Base-by-base conservation (phyloP, 2,329 filamentous ascomycete genomes). In the Penicillium aurantiogriseum region DNA sequence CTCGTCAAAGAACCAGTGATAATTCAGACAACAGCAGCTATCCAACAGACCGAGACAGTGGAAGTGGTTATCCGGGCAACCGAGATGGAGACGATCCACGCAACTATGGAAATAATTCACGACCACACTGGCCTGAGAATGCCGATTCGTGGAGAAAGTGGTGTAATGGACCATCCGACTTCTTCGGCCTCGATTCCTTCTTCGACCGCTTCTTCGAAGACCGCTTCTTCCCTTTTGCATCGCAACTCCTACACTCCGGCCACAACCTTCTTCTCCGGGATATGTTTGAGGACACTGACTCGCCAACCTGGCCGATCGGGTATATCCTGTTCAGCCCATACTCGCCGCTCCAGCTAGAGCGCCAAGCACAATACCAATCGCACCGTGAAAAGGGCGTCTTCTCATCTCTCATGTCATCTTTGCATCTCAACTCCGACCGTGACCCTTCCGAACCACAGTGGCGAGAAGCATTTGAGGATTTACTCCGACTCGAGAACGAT, bases 401-500 rank as follows among this genome's bases (percentile, higher is more conserved):
- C 11, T 71, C 70, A 3, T 75, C 72, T 8, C 63, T 76, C 51
- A 68, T 75, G 61, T 69, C 72, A 0, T 70, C 73, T 13, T 58
- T 74, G 35, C 65, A 64, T 29, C 56, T 40, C 38, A 69, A 59
- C 48, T 76, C 64, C 29, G 73, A 68, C 54, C 73, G 56, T 70
- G 75, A 61, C 62, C 73, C 47, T 3, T 61, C 57, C 1, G 72
- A 75, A 49, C 74, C 75, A 0, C 75, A 76, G 33, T 85, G 83
- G 83, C 77, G 81, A 17, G 79, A 81, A 50, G 84, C 84, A 0
- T 86, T 85, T 62, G 83, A 86, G 63, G 84, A 87, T 63, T 75
- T 87, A 10, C 62, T 86, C 17, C 77, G 77, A 47, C 72, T 82
- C 3, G 73, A 79, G 51, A 78, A 79, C 51, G 77, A 76, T 23